A percentile compares a stretch with the other conserved stretches of the same genome.
Conservation (phyloP, 352 stramenopile genomes). For the Globisporangium viniferum region DNA sequence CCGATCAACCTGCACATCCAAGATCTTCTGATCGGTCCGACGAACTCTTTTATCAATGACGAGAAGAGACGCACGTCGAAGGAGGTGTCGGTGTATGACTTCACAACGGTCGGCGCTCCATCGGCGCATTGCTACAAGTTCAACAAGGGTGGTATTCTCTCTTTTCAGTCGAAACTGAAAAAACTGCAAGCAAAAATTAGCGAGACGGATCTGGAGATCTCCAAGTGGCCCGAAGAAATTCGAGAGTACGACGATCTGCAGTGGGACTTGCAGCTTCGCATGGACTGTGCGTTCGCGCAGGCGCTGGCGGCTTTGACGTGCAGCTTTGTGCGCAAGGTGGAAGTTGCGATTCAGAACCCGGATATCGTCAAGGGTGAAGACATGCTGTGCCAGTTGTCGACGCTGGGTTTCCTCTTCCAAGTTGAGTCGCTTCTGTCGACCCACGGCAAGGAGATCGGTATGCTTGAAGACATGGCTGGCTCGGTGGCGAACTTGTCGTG, state of each 20-base stretch:
- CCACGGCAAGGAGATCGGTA: constrained; percentile 94
- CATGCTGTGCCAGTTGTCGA: constrained; percentile 79
- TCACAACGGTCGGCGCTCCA: constrained; percentile 80
- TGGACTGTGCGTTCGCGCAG: constrained; percentile 80
- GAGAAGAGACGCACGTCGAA: constrained; percentile 73
- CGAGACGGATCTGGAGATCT: constrained; percentile 62
- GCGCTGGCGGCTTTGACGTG: constrained; percentile 67
- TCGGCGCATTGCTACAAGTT: constrained; percentile 87
- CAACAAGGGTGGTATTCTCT: constrained; percentile 82
- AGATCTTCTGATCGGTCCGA: constrained; percentile 78
- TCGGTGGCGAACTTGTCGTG: constrained; percentile 78
- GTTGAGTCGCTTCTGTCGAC: constrained; percentile 94
- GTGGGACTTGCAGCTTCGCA: constrained; percentile 82
- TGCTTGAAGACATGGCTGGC: constrained; percentile 92
- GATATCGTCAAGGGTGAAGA: constrained; percentile 73
- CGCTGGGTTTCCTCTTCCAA: constrained; percentile 84
- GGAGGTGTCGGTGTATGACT: constrained; percentile 81
- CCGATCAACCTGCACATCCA: constrained; percentile 88
- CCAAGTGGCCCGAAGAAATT: constrained; percentile 79
- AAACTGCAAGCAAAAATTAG: constrained; percentile 79
- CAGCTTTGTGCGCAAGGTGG: constrained; percentile 84
- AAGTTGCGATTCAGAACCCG: constrained; percentile 77
- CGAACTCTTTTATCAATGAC: constrained; percentile 83
- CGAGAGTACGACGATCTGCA: constrained; percentile 83
- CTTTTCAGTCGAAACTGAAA: constrained; percentile 69